Evolutionary conservation across 108 stramenopile genomes (phyloP).

Genomic region (Conticribra weissflogii): DNA sequence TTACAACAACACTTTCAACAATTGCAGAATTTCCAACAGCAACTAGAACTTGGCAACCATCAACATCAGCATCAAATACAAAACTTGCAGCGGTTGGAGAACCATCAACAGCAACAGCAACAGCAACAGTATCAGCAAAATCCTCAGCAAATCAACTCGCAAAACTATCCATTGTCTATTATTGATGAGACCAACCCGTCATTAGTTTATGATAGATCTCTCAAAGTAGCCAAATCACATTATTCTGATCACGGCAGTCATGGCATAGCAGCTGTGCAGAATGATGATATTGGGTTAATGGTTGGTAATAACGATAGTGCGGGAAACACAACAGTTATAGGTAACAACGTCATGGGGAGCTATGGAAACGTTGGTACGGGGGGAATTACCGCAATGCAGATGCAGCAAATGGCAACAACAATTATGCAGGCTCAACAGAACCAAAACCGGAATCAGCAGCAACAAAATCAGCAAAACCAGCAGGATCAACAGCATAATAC

Average conservation of each 20-base stretch:
- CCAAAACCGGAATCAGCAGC: conserved; percentile 6
- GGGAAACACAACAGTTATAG: too few relatives aligned
- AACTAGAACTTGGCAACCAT: conserved; percentile 8
- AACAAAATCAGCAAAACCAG: conserved; percentile 25
- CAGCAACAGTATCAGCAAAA: conserved; percentile 8
- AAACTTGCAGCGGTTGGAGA: too few relatives aligned
- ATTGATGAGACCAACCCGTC: conserved; percentile 26
- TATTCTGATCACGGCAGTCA: conserved; percentile 63
- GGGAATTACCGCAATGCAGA: conserved; percentile 31
- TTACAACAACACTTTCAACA: neutral
- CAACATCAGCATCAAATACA: conserved; percentile 7
- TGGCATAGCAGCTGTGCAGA: conserved; percentile 28
- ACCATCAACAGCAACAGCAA: neutral
- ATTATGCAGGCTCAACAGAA: conserved; percentile 27
- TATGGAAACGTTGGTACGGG: too few relatives aligned
- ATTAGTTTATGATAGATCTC: conserved; percentile 40
- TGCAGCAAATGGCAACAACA: conserved; percentile 30
- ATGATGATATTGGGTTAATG: neutral
- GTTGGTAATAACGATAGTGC: neutral
- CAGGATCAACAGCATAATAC: conserved; percentile 27
- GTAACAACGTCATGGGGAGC: too few relatives aligned
- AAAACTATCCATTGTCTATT: neutral
- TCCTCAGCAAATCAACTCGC: conserved; percentile 8
- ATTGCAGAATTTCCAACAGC: conserved; percentile 5
- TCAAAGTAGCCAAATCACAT: conserved; percentile 62